These are phyloP conservation scores for Fusarium sp. DNA, from an alignment of 2,329 filamentous ascomycete species.

Conservation along the genomic window DNA sequence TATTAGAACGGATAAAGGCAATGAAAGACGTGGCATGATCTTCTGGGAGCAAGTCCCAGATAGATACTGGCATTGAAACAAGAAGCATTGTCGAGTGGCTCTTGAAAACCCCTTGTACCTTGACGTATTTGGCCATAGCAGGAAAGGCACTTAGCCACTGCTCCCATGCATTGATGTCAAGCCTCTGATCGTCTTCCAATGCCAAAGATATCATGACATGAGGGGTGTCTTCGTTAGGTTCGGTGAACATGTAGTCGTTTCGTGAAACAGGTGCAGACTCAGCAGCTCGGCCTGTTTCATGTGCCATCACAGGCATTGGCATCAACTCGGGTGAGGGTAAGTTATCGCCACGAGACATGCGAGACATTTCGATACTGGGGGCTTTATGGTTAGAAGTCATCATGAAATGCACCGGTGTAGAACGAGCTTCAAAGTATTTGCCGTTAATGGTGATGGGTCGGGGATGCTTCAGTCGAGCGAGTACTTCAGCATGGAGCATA, in stretches of 20 bases:
- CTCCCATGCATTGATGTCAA: slow-evolving; percentile 70
- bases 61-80: slow-evolving; percentile 67
- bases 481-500: slow-evolving; percentile 69
- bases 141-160: slow-evolving; percentile 67
- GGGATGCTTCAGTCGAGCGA: slow-evolving; percentile 70
- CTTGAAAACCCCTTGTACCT: slow-evolving; percentile 70
- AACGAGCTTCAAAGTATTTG: slow-evolving; percentile 66
- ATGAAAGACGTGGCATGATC: slow-evolving; percentile 68
- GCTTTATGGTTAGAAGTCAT: slow-evolving; percentile 70
- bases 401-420: slow-evolving; percentile 71
- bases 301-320: slow-evolving; percentile 31
- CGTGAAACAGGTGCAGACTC: slow-evolving; percentile 38
- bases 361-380: slow-evolving; percentile 66
- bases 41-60: slow-evolving; percentile 70
- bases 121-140: slow-evolving; percentile 68
- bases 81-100: slow-evolving; percentile 69
- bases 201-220: slow-evolving; percentile 71
- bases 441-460: slow-evolving; percentile 68
- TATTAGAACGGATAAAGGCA: slow-evolving; percentile 69
- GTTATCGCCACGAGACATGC: slow-evolving; percentile 45
- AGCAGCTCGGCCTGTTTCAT: slow-evolving; percentile 44
- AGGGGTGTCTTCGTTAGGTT: slow-evolving; percentile 66
- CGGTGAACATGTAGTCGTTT: slow-evolving; percentile 49
- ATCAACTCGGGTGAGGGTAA: slow-evolving; percentile 39
- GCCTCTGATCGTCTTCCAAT: slow-evolving; percentile 65